Evolutionary conservation across 208 protist genomes (phyloP).

Genomic region (Wallacemonas sp.): DNA sequence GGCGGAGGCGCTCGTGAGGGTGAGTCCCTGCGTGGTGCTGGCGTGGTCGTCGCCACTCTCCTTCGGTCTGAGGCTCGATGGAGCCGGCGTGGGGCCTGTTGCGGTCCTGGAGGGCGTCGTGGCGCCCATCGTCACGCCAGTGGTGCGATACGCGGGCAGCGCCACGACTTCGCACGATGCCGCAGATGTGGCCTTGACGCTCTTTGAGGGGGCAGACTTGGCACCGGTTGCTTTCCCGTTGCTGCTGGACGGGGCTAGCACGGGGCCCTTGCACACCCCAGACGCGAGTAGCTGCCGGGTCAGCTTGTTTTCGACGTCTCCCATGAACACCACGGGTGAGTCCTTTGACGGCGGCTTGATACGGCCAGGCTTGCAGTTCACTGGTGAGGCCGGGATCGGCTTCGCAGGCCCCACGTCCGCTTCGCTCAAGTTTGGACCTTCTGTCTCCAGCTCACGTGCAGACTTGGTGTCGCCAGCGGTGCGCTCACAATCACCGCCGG

Average conservation of each 20-base stretch:
- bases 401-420: not conserved
- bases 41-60: not conserved
- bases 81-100: not conserved
- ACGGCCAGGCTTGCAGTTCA: slow-evolving; percentile 20
- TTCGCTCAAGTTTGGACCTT: not conserved
- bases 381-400: slow-evolving; percentile 21
- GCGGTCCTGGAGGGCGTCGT: slow-evolving; percentile 11
- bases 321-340: slow-evolving; percentile 31
- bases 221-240: no score
- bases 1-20: not conserved
- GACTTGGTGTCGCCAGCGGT: not conserved
- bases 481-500: slow-evolving; percentile 18
- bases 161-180: slow-evolving; percentile 28
- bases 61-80: not conserved
- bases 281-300: slow-evolving; percentile 6
- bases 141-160: slow-evolving; percentile 36
- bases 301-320: slow-evolving; percentile 30
- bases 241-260: no score
- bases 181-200: not conserved
- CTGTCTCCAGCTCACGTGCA: not conserved
- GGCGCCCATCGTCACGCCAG: slow-evolving; percentile 29
- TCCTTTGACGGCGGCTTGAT: slow-evolving; percentile 4
- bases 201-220: not conserved
- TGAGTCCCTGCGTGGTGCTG: not conserved
- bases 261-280: no score